Evolutionary conservation across 2,329 filamentous ascomycete genomes (phyloP).

Genomic region (Nemania bipapillata): DNA sequence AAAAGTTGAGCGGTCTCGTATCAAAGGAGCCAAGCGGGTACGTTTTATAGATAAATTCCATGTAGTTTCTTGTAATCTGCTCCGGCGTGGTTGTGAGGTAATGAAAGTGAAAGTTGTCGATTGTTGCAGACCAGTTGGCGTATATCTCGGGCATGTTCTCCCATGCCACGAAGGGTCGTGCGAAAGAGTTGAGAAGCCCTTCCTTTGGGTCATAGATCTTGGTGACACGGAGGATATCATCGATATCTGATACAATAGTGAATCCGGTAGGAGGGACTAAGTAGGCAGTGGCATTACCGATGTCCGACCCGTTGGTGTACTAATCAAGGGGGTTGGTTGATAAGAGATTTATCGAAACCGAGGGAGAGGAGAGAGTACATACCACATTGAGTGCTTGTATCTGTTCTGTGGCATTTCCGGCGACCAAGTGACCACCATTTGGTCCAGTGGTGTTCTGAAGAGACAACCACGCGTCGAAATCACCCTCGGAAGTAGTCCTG

Average conservation of each 20-base stretch:
- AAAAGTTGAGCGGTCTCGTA: constrained; percentile 81
- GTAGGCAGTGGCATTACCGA: constrained; percentile 80
- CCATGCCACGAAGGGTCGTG: constrained; percentile 75
- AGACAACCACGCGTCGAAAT: constrained; percentile 77
- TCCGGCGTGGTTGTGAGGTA: constrained; percentile 85
- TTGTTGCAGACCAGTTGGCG: constrained; percentile 75
- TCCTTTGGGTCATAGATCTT: constrained; percentile 82
- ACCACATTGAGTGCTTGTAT: constrained; percentile 74
- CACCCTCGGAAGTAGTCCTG: constrained; percentile 73
- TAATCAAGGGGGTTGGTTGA: constrained; percentile 6
- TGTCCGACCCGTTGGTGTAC: constrained; percentile 70
- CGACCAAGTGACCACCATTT: constrained; percentile 61
- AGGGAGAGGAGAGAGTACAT: constrained; percentile 3
- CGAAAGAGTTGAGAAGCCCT: constrained; percentile 80
- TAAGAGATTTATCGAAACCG: neutral
- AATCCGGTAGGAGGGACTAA: constrained; percentile 76
- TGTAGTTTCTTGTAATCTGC: constrained; percentile 80
- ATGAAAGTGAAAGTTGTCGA: constrained; percentile 79
- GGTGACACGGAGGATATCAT: constrained; percentile 82
- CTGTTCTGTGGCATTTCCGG: constrained; percentile 71
- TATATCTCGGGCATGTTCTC: constrained; percentile 84
- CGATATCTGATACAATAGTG: constrained; percentile 80
- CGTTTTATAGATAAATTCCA: constrained; percentile 81
- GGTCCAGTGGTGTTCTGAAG: constrained; percentile 68
- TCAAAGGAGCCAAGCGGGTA: constrained; percentile 83